Conservation (phyloP, 1,284 basidiomycete species). For the Cutaneotrichosporon sp. region DNA sequence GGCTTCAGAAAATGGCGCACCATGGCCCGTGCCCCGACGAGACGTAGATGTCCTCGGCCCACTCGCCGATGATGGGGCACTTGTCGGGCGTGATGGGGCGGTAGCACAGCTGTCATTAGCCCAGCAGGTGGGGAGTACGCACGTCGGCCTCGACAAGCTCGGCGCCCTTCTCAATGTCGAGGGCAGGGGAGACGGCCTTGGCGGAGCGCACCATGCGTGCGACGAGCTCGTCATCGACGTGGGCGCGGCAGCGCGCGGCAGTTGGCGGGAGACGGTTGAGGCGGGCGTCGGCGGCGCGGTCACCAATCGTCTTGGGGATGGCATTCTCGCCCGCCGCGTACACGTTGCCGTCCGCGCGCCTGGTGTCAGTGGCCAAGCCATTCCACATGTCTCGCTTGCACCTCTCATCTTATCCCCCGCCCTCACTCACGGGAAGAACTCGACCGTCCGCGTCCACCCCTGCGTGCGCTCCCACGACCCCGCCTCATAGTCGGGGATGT, state of each 20-base stretch:
- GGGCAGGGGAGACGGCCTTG: slow-evolving; percentile 11
- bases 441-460: slow-evolving; percentile 19
- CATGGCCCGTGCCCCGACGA: slow-evolving; percentile 18
- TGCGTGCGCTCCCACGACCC: slow-evolving; percentile 7
- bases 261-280: slow-evolving; percentile 17
- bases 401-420: neutral
- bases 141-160: slow-evolving; percentile 20
- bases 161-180: slow-evolving; percentile 16
- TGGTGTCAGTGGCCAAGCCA: neutral
- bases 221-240: slow-evolving; percentile 16
- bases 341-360: slow-evolving; percentile 15
- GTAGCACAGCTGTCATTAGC: slow-evolving; percentile 17
- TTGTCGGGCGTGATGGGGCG: slow-evolving; percentile 21
- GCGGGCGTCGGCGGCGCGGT: slow-evolving; percentile 12
- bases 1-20: slow-evolving; percentile 1
- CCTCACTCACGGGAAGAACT: slow-evolving; percentile 22
- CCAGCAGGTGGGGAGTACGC: neutral
- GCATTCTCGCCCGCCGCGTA: slow-evolving; percentile 23
- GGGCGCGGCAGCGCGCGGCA: slow-evolving; percentile 7
- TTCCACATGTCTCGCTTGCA: neutral
- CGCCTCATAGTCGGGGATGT: slow-evolving; percentile 2
- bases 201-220: slow-evolving; percentile 15
- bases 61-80: slow-evolving; percentile 18
- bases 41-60: slow-evolving; percentile 16
- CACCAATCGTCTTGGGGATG: slow-evolving; percentile 11